Evolutionary conservation across 2,329 filamentous ascomycete species (phyloP).

Genomic region (Cytospora mali): DNA sequence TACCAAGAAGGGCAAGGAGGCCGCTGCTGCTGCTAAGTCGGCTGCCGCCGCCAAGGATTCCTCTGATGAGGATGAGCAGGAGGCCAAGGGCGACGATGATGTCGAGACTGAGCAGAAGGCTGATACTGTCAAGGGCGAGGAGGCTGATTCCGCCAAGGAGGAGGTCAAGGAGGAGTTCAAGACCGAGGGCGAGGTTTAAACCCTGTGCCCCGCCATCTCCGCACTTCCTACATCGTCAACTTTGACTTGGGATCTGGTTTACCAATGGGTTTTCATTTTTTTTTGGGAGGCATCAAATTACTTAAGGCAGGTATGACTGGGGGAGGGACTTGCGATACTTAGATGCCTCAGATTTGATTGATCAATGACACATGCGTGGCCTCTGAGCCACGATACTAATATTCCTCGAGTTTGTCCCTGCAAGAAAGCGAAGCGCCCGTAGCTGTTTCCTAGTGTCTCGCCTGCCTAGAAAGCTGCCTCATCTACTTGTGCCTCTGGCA

Average conservation of each 20-base stretch:
- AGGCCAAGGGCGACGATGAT: not conserved
- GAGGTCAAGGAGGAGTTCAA: not conserved
- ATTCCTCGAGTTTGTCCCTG: not conserved
- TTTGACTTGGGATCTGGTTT: not conserved
- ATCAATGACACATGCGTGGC: not conserved
- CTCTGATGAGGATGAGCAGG: constrained; percentile 1
- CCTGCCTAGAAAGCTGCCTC: not conserved
- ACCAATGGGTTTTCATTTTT: not conserved
- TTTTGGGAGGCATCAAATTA: not conserved
- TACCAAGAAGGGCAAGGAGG: constrained; percentile 16
- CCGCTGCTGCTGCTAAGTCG: not conserved
- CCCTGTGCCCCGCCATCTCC: not conserved
- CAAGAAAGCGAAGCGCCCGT: not conserved
- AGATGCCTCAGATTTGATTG: not conserved
- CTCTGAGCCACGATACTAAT: not conserved
- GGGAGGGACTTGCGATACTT: not conserved
- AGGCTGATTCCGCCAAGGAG: constrained; percentile 1
- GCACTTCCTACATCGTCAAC: not conserved
- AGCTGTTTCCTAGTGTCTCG: not conserved
- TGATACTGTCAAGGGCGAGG: not conserved
- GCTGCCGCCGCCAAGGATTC: constrained; percentile 5
- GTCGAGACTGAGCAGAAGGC: not conserved
- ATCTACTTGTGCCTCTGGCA: not conserved
- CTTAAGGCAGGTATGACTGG: not conserved
- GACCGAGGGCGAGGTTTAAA: not conserved